Percentiles rank a stretch among this genome's conserved stretches.
Conservation (phyloP, 2,329 filamentous ascomycete species). For the Neocatenulostroma microsporum region DNA sequence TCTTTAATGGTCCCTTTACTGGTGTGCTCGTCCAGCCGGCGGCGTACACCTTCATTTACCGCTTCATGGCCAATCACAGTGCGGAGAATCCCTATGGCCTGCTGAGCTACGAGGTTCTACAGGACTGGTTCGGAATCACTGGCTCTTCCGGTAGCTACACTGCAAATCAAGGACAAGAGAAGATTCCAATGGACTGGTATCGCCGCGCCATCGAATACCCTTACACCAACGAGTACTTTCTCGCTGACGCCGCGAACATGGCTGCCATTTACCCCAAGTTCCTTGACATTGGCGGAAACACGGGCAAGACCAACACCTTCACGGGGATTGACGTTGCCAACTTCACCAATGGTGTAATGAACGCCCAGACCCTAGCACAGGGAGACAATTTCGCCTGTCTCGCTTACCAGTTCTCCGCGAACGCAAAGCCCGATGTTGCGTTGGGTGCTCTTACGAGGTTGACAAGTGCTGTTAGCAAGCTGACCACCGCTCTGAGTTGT, state of each 20-base stretch:
- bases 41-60: too few species aligned
- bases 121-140: slow-evolving; percentile 20
- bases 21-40: slow-evolving; percentile 23
- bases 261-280: slow-evolving; percentile 27
- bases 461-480: slow-evolving; percentile 9
- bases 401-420: slow-evolving; percentile 29
- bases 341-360: slow-evolving; percentile 37
- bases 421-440: slow-evolving; percentile 25
- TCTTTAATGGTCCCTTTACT: slow-evolving; percentile 27
- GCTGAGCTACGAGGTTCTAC: slow-evolving; percentile 15
- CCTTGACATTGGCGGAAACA: slow-evolving; percentile 28
- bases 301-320: slow-evolving; percentile 30
- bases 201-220: slow-evolving; percentile 20
- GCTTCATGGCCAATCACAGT: slow-evolving; percentile 26
- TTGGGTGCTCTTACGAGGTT: slow-evolving; percentile 7
- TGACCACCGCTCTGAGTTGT: slow-evolving; percentile 20
- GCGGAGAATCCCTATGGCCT: slow-evolving; percentile 16
- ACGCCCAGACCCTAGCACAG: slow-evolving; percentile 22
- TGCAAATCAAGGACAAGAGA: slow-evolving; percentile 16
- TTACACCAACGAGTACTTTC: slow-evolving; percentile 28
- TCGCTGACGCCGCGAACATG: slow-evolving; percentile 16
- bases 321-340: slow-evolving; percentile 29
- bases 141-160: slow-evolving; percentile 17
- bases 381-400: slow-evolving; percentile 34
- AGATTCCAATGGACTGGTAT: slow-evolving; percentile 26